Evolutionary conservation across 208 protist species (phyloP).

Genomic region (Trypanosomatidae sp.): DNA sequence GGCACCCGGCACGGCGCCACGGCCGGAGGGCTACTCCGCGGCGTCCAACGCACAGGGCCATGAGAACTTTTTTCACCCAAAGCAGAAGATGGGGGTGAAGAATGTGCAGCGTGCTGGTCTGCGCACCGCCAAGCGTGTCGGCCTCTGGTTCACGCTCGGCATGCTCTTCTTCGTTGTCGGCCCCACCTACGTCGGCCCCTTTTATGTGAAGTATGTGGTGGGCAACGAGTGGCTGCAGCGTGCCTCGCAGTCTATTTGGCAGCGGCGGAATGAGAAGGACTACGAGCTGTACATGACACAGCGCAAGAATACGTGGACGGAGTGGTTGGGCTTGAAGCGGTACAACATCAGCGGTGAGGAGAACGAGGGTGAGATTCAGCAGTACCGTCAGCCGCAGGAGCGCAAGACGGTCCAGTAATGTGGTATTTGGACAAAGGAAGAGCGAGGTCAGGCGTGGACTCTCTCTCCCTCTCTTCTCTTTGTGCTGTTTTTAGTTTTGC

Average conservation of each 20-base stretch:
- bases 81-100: slow-evolving; percentile 35
- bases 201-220: slow-evolving; percentile 78
- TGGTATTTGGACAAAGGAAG: too few relatives aligned
- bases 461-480: too few relatives aligned
- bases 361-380: slow-evolving; percentile 77
- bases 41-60: slow-evolving; percentile 41
- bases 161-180: slow-evolving; percentile 50
- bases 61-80: slow-evolving; percentile 83
- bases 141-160: slow-evolving; percentile 47
- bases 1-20: slow-evolving; percentile 63
- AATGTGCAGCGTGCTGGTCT: slow-evolving; percentile 84
- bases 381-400: too few relatives aligned
- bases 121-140: slow-evolving; percentile 47
- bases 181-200: slow-evolving; percentile 64
- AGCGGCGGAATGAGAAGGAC: slow-evolving; percentile 82
- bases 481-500: too few relatives aligned
- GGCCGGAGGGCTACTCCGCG: slow-evolving; percentile 58
- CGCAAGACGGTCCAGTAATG: too few relatives aligned
- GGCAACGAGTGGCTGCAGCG: slow-evolving; percentile 75
- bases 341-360: slow-evolving; percentile 87
- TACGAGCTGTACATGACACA: slow-evolving; percentile 88
- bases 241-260: slow-evolving; percentile 78
- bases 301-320: slow-evolving; percentile 81
- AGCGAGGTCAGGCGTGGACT: too few relatives aligned
- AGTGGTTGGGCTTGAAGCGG: slow-evolving; percentile 84